These are phyloP conservation scores for Xerocomellus chrysenteron DNA, from an alignment of 768 basidiomycete genomes.

Conservation along the genomic window DNA sequence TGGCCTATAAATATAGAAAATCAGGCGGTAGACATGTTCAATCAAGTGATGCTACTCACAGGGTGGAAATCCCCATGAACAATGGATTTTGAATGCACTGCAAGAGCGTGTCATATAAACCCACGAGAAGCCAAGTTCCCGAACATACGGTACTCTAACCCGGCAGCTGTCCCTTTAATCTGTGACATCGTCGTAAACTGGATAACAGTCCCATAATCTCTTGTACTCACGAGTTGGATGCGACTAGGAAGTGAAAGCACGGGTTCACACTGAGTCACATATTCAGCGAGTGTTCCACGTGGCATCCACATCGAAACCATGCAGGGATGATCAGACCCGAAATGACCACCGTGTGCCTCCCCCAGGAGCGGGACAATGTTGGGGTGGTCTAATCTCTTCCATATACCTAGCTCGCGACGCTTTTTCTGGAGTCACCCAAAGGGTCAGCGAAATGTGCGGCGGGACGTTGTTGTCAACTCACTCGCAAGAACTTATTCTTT, in stretches of 20 bases:
- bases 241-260: background rate
- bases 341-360: background rate
- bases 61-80: slow-evolving; percentile 11
- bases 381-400: slow-evolving; percentile 5
- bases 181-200: background rate
- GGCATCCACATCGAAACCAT: slow-evolving; percentile 12
- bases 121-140: background rate
- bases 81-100: background rate
- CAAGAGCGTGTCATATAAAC: background rate
- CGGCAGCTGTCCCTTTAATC: background rate
- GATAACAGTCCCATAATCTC: too few relatives aligned
- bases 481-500: background rate
- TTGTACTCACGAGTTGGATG: background rate
- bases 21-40: background rate
- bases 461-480: background rate
- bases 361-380: slow-evolving; percentile 13
- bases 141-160: slow-evolving; percentile 1
- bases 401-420: slow-evolving; percentile 3
- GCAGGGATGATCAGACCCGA: slow-evolving; percentile 6
- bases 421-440: background rate
- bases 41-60: background rate
- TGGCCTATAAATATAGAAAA: background rate
- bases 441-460: background rate
- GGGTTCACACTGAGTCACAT: background rate
- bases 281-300: background rate